Conservation (phyloP, 192 early-diverging fungal species). For the Phlyctochytrium planicorne region DNA sequence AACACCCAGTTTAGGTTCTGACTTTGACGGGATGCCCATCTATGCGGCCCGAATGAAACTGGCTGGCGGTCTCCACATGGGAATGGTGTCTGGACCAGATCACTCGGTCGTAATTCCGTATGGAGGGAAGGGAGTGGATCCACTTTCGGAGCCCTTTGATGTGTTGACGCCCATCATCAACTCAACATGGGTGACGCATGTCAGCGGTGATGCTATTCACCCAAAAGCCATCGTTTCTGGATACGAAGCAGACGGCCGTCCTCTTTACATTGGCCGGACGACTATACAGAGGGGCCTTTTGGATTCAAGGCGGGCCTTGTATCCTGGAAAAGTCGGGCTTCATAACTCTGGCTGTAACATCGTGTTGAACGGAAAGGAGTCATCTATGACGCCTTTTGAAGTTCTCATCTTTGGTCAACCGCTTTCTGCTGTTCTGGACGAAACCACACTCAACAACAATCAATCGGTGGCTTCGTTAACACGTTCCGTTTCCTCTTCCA, state of each 20-base stretch:
- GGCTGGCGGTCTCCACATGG: not conserved
- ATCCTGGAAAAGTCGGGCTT: not conserved
- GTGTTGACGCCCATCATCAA: not conserved
- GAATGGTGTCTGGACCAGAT: not conserved
- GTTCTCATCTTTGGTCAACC: not conserved
- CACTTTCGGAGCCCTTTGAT: not conserved
- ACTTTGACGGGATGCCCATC: not conserved
- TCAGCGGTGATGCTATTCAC: not conserved
- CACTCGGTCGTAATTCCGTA: not conserved
- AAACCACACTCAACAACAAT: not conserved
- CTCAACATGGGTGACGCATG: not conserved
- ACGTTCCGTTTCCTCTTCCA: not conserved
- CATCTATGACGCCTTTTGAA: not conserved
- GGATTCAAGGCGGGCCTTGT: not conserved
- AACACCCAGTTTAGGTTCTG: not conserved
- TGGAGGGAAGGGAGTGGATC: not conserved
- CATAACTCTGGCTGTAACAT: conserved; percentile 4
- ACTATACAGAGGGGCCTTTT: not conserved
- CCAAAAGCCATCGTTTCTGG: not conserved
- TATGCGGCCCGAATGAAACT: not conserved
- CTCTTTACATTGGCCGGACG: not conserved
- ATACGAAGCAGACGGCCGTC: conserved; percentile 1
- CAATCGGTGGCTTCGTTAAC: not conserved
- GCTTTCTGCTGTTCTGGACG: not conserved
- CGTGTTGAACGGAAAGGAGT: not conserved